Percentiles rank a stretch among this genome's conserved stretches.
These are phyloP conservation scores for Bigelowiella natans DNA, from an alignment of 78 protist species.

Conservation along the genomic window DNA sequence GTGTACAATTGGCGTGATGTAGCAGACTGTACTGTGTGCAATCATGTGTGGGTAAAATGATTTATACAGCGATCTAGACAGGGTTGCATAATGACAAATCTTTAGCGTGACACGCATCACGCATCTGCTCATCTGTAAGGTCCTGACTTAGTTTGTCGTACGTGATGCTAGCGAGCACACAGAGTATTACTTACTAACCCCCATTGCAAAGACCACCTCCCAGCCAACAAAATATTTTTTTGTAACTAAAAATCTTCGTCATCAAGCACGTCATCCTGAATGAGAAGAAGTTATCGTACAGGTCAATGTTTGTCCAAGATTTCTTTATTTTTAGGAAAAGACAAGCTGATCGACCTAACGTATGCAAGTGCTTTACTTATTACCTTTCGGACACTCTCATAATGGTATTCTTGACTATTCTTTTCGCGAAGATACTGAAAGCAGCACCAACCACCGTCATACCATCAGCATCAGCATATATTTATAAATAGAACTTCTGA, in stretches of 20 bases:
- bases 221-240: not conserved
- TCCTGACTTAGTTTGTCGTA: not conserved
- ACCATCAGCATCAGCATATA: not conserved
- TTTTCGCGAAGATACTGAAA: not conserved
- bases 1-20: too few relatives aligned
- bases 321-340: not conserved
- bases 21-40: too few relatives aligned
- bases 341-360: not conserved
- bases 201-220: not conserved
- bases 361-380: not conserved
- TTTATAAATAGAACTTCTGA: not conserved
- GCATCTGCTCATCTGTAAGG: not conserved
- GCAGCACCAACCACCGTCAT: not conserved
- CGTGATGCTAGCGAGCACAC: not conserved
- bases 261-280: not conserved
- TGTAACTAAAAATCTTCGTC: not conserved
- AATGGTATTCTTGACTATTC: not conserved
- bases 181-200: too few relatives aligned
- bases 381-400: not conserved
- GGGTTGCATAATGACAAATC: not conserved
- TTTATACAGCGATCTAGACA: not conserved
- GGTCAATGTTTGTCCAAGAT: not conserved
- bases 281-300: not conserved
- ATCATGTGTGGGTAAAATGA: not conserved
- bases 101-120: not conserved